phyloP scores from a whole-genome alignment of 23 red algal species.

The Gracilaria domingensis region DNA sequence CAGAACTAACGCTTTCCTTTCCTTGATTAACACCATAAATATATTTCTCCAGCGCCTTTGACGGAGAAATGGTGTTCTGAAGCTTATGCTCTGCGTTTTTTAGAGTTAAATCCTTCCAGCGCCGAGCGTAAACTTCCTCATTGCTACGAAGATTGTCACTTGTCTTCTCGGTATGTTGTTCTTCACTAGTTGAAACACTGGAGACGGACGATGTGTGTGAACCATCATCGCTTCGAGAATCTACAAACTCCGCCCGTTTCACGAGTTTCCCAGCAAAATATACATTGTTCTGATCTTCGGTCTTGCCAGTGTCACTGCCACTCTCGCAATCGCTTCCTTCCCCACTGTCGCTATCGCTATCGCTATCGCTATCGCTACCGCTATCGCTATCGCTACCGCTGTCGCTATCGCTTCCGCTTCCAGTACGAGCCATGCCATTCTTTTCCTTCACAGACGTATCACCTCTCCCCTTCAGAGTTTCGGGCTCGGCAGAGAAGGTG shows the following conservation, averaged over 20 bases:
- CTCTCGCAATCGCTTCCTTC: slow-evolving; percentile 2
- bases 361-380: slow-evolving; percentile 25
- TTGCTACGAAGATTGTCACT: not conserved
- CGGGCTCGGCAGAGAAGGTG: not conserved
- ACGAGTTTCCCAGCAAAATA: no score
- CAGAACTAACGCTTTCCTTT: slow-evolving; percentile 1
- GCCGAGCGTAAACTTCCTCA: slow-evolving; percentile 23
- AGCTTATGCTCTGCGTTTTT: slow-evolving; percentile 39
- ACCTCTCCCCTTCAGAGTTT: slow-evolving; percentile 11
- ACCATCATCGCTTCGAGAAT: not conserved
- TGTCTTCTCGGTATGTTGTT: not conserved
- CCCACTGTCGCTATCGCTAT: slow-evolving; percentile 16
- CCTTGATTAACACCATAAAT: slow-evolving; percentile 54
- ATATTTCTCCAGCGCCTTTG: slow-evolving; percentile 62
- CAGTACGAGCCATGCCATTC: not conserved
- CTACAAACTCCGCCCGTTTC: not conserved
- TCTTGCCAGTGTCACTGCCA: not conserved
- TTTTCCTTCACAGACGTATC: not conserved
- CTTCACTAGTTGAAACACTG: slow-evolving; percentile 8
- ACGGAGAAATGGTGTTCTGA: slow-evolving; percentile 37
- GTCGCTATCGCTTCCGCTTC: slow-evolving; percentile 8
- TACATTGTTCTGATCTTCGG: not conserved
- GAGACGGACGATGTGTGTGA: not conserved
- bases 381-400: slow-evolving; percentile 32
- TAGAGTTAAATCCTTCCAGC: slow-evolving; percentile 60